Conservation (phyloP, 257 asterid species). For the Oldenlandia corymbosa region DNA sequence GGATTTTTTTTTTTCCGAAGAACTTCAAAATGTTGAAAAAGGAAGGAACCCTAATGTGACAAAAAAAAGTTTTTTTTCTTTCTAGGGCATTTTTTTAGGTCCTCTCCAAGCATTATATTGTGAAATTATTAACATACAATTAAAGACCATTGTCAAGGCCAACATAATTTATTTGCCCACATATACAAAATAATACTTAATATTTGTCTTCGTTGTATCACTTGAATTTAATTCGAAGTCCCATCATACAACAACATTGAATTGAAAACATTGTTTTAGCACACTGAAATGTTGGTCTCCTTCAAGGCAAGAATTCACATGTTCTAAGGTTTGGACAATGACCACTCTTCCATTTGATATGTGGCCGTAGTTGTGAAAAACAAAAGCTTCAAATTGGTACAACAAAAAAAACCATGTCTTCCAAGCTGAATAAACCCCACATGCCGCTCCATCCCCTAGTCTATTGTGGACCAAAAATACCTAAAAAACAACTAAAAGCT, state of each 20-base stretch:
- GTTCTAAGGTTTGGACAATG: constrained; percentile 14
- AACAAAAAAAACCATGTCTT: not conserved
- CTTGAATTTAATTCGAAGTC: not conserved
- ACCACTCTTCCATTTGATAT: constrained; percentile 4
- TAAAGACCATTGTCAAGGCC: not conserved
- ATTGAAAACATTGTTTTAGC: constrained; percentile 21
- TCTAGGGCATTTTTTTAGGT: not conserved
- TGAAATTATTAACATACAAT: not conserved
- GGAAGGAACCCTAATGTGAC: too few relatives aligned
- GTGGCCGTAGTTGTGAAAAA: constrained; percentile 14
- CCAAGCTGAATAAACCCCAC: constrained; percentile 30
- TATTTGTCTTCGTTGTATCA: not conserved
- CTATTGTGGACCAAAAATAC: constrained; percentile 15
- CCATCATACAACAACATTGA: constrained; percentile 11
- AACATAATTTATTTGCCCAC: constrained; percentile 4
- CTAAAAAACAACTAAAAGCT: not conserved
- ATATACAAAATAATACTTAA: not conserved
- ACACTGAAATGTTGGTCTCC: constrained; percentile 35
- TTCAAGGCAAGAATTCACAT: constrained; percentile 40
- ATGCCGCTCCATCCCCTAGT: constrained; percentile 22
- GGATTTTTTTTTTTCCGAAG: too few relatives aligned
- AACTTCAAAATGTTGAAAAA: too few relatives aligned
- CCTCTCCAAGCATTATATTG: not conserved
- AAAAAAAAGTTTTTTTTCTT: too few relatives aligned
- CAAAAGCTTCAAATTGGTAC: constrained; percentile 10